A percentile compares a stretch with the other conserved stretches of the same genome.
phyloP scores from a whole-genome alignment of 139 green algal genomes.

The Raphidocelis subcapitata region DNA sequence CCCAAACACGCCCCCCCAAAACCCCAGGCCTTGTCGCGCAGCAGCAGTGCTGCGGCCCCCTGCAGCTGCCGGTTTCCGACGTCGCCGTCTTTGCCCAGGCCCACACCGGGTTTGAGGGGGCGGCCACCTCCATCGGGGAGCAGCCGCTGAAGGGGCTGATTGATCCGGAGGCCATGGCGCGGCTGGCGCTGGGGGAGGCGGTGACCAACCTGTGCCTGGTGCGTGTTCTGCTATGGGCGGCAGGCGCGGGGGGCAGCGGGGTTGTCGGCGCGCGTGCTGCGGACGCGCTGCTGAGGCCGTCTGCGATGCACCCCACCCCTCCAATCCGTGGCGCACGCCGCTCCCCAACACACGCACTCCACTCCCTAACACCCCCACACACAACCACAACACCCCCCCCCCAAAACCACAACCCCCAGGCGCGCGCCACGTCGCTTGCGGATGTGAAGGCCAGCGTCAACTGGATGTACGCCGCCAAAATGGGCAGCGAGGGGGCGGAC shows the following conservation, averaged over 20 bases:
- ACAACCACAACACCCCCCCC: no score
- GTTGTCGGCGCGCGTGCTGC: no score
- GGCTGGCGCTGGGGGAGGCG: constrained; percentile 91
- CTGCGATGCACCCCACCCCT: no score
- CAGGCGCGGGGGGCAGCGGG: no score
- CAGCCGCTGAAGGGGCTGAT: constrained; percentile 95
- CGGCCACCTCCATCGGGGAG: constrained; percentile 95
- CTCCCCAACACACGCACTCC: no score
- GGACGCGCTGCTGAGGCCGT: no score
- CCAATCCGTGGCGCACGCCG: no score
- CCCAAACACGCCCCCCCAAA: background rate
- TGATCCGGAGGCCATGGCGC: constrained; percentile 90
- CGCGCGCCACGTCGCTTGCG: constrained; percentile 66
- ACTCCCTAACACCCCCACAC: no score
- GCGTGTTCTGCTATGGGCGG: no score
- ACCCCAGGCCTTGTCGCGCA: constrained; percentile 87
- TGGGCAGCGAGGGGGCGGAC: constrained; percentile 87
- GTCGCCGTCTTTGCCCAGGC: constrained; percentile 91
- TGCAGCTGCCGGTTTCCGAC: constrained; percentile 91
- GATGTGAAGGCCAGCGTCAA: constrained; percentile 97
- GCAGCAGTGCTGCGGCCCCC: constrained; percentile 96
- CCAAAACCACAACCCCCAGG: background rate
- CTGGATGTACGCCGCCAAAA: constrained; percentile 99
- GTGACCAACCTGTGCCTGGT: constrained; percentile 87
- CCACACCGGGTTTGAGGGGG: constrained; percentile 75